phyloP scores from a whole-genome alignment of 2,329 filamentous ascomycete species.

The Aureobasidium sp. region DNA sequence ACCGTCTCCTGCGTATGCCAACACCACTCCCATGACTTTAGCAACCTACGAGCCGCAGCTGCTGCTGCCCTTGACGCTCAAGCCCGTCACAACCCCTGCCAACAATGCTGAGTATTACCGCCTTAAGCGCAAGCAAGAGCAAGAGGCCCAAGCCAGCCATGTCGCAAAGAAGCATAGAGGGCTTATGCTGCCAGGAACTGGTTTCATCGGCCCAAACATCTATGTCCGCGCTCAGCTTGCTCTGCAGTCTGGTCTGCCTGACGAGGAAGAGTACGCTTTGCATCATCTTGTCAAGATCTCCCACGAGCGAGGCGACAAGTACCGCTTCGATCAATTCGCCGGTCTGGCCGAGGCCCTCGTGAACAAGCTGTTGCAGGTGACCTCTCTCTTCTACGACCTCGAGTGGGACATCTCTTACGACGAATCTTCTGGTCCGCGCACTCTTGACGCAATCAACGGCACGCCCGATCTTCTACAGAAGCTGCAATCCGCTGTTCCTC shows the following conservation, averaged over 20 bases:
- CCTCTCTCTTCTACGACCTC: constrained; percentile 70
- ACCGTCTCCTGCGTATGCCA: constrained; percentile 36
- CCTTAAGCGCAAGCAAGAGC: constrained; percentile 43
- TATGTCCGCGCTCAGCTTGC: constrained; percentile 82
- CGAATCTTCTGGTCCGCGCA: constrained; percentile 34
- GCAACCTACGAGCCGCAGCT: constrained; percentile 62
- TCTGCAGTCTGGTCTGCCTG: constrained; percentile 66
- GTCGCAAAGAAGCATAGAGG: constrained; percentile 38
- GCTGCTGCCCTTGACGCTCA: constrained; percentile 55
- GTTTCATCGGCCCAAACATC: constrained; percentile 67
- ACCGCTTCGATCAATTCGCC: constrained; percentile 86
- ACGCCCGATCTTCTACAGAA: constrained; percentile 65
- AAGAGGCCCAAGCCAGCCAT: constrained; percentile 29
- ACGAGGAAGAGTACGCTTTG: constrained; percentile 85
- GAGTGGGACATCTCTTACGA: constrained; percentile 69
- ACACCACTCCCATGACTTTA: constrained; percentile 40
- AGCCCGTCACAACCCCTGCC: constrained; percentile 64
- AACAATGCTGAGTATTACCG: constrained; percentile 64
- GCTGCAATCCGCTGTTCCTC: constrained; percentile 50
- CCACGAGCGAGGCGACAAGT: constrained; percentile 88
- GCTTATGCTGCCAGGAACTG: constrained; percentile 57
- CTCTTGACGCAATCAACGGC: constrained; percentile 57
- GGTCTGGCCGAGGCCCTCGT: constrained; percentile 81
- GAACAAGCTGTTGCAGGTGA: constrained; percentile 72
- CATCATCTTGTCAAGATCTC: constrained; percentile 95